Percentiles rank a stretch among this genome's conserved stretches.
phyloP scores from a whole-genome alignment of 202 grass and related monocot genomes.

The Digitaria exilis region DNA sequence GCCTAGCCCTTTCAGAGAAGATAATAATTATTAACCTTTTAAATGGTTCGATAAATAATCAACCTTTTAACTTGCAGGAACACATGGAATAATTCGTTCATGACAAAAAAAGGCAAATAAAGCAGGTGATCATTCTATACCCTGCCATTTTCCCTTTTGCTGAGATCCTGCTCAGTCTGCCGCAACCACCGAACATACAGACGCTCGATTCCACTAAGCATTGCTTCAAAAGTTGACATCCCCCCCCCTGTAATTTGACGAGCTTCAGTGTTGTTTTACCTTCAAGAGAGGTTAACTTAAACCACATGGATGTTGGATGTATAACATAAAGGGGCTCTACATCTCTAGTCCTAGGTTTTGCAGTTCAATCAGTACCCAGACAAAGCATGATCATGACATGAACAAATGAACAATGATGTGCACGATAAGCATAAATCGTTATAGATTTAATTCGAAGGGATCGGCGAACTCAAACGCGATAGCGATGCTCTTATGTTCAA shows the following conservation, averaged over 20 bases:
- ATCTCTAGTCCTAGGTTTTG: constrained; percentile 3
- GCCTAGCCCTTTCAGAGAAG: not conserved
- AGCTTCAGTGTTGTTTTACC: constrained; percentile 7
- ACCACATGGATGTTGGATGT: not conserved
- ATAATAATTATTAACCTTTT: too few relatives aligned
- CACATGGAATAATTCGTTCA: constrained; percentile 27
- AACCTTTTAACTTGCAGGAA: not conserved
- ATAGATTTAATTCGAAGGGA: not conserved
- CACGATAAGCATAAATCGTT: constrained; percentile 30
- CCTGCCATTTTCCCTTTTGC: not conserved
- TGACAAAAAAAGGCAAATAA: constrained; percentile 12
- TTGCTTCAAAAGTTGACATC: not conserved
- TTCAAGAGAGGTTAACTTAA: constrained; percentile 30
- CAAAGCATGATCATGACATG: not conserved
- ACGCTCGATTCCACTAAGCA: constrained; percentile 18
- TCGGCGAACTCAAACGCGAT: constrained; percentile 22
- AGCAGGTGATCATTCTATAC: not conserved
- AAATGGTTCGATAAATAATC: too few relatives aligned
- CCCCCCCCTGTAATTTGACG: not conserved
- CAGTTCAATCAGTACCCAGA: not conserved
- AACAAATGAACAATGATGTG: not conserved
- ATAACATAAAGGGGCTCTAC: not conserved
- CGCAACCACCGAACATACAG: constrained; percentile 9
- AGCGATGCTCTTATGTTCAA: not conserved
- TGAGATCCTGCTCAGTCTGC: not conserved